Percentiles rank a stretch among this genome's conserved stretches.
phyloP scores from a whole-genome alignment of 768 basidiomycete genomes.

The Dendrothele bispora region DNA sequence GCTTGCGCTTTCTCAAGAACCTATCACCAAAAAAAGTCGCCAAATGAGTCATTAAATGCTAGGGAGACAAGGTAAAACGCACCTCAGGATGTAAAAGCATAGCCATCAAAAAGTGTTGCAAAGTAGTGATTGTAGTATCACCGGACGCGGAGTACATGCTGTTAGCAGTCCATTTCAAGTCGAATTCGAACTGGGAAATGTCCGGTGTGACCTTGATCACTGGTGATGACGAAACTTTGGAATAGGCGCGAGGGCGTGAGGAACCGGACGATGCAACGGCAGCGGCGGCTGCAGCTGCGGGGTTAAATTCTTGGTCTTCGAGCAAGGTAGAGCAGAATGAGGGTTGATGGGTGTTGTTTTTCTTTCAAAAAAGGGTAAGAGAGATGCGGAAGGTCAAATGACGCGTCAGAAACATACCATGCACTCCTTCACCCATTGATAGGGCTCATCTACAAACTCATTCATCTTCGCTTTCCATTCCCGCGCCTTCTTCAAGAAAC shows the following conservation, averaged over 20 bases:
- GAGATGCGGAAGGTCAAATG: constrained; percentile 7
- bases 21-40: too few relatives aligned
- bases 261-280: neutral
- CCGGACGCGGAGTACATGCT: neutral
- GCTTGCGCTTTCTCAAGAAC: constrained; percentile 57
- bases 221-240: constrained; percentile 52
- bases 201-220: constrained; percentile 42
- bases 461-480: constrained; percentile 65
- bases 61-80: too few relatives aligned
- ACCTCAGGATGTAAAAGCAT: constrained; percentile 60
- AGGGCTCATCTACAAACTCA: constrained; percentile 65
- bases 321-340: constrained; percentile 39
- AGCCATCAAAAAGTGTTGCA: constrained; percentile 64
- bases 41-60: too few relatives aligned
- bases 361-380: constrained; percentile 26
- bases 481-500: constrained; percentile 60
- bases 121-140: constrained; percentile 50
- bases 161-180: constrained; percentile 81
- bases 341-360: constrained; percentile 36
- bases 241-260: constrained; percentile 28
- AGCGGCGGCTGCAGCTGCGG: neutral
- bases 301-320: constrained; percentile 17
- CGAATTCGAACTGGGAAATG: constrained; percentile 53
- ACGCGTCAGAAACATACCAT: constrained; percentile 41
- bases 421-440: constrained; percentile 53